These are phyloP conservation scores for Avicennia marina DNA, from an alignment of 257 asterid genomes.

Conservation along the genomic window DNA sequence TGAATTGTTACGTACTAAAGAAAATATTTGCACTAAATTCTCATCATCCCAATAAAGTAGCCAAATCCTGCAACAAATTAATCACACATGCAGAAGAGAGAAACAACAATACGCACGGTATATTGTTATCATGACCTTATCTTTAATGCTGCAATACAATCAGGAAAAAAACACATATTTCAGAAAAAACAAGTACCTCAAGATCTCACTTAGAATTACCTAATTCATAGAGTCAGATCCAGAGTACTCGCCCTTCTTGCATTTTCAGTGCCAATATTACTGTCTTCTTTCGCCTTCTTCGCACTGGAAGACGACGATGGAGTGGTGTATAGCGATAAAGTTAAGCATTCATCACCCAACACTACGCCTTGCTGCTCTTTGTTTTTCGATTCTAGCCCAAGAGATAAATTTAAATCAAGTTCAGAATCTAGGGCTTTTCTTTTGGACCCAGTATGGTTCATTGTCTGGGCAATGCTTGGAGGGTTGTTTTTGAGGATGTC, in stretches of 20 bases:
- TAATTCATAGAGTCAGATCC: constrained; percentile 94
- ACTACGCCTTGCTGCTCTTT: constrained; percentile 5
- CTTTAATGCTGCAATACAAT: constrained; percentile 31
- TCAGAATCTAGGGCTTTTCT: constrained; percentile 37
- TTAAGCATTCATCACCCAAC: constrained; percentile 24
- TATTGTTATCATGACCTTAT: no score
- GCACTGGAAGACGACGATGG: constrained; percentile 25
- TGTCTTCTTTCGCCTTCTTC: constrained; percentile 35
- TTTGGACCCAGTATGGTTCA: constrained; percentile 24
- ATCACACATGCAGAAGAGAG: no score
- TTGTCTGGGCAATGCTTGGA: background rate
- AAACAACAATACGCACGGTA: no score
- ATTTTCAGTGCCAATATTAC: constrained; percentile 13
- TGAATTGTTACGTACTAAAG: no score
- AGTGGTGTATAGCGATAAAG: constrained; percentile 36
- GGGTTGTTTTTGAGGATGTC: no score
- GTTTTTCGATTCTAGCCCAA: constrained; percentile 30
- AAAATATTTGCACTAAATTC: no score
- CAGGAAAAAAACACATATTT: constrained; percentile 10
- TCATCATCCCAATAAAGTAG: no score
- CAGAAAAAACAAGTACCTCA: constrained; percentile 53
- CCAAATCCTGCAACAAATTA: no score
- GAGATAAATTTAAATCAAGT: constrained; percentile 57
- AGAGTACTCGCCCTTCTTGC: constrained; percentile 75
- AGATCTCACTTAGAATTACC: constrained; percentile 76